Conservation (phyloP, 2,329 filamentous ascomycete genomes). For the Penicillium sp. region DNA sequence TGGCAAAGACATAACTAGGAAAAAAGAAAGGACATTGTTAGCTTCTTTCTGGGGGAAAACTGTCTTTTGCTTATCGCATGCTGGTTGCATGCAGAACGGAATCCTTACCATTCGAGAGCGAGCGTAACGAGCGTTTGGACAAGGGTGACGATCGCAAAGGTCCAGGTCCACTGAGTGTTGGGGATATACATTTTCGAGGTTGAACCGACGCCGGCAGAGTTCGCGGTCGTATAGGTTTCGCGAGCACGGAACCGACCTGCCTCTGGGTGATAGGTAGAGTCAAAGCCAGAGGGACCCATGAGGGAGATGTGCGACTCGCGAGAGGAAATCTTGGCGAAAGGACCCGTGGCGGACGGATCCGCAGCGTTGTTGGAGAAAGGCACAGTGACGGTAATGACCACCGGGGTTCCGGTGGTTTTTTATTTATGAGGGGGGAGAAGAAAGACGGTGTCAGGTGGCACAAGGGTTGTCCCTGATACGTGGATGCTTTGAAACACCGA, state of each 20-base stretch:
- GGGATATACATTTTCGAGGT: constrained; percentile 71
- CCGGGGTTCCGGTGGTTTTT: constrained; percentile 29
- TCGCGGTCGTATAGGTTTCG: constrained; percentile 52
- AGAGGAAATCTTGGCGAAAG: constrained; percentile 57
- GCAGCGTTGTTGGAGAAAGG: constrained; percentile 31
- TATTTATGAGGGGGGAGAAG: constrained; percentile 14
- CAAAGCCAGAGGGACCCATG: constrained; percentile 62
- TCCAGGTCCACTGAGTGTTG: constrained; percentile 84
- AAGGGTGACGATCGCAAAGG: constrained; percentile 75
- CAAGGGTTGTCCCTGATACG: constrained; percentile 15
- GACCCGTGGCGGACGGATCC: constrained; percentile 44
- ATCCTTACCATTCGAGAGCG: constrained; percentile 79
- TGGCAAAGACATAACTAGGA: constrained; percentile 81
- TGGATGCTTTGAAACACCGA: constrained; percentile 14
- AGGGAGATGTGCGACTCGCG: constrained; percentile 63
- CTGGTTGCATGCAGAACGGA: neutral
- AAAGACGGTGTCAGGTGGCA: constrained; percentile 9
- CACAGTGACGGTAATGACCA: constrained; percentile 40
- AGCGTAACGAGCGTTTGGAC: constrained; percentile 81
- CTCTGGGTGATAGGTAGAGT: constrained; percentile 55
- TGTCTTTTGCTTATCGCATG: too few relatives aligned
- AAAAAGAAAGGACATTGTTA: constrained; percentile 7
- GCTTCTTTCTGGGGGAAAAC: neutral
- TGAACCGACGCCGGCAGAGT: constrained; percentile 29
- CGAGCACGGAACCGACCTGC: constrained; percentile 56